Base-by-base conservation (phyloP, 2,329 filamentous ascomycete genomes). In the Orbilia ellipsospora region DNA sequence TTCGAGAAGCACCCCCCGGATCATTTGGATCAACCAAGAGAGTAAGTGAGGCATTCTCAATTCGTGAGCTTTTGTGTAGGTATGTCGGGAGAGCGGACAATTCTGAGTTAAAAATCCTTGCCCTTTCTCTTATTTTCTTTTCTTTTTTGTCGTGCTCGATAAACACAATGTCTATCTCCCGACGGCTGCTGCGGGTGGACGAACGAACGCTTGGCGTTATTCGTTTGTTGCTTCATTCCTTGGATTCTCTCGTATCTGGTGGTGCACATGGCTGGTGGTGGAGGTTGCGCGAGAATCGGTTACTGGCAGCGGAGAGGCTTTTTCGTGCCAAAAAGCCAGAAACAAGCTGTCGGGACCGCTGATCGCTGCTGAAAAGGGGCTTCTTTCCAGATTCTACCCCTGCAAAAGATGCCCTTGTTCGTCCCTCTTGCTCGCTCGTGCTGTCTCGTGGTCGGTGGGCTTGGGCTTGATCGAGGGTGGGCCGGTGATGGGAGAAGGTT, bases 341-440 rank as follows among this genome's bases (percentile, higher is more conserved):
- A 75, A 75, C 72, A 26, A 75, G 72, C 48, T 75, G 72, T 69
- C 64, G 72, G 72, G 72, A 75, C 72, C 65, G 72, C 64, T 69
- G 72, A 75, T 75, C 72, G 72, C 64, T 75, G 72, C 72, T 75
- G 64, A 69, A 75, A 75, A 75, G 65, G 72, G 72, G 72, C 31
- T 61, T 18, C 45, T 48, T 31, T 23, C 64, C 72, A 65, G 72
- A 68, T 75, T 36, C 72, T 61, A 48, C 52, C 64, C 50, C 23
- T 23, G 23, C 23, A 23, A 23, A 23, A 2, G 23, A 23, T 23
- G 4, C 23, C 23, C 23, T 23, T 23, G 23, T 23, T 23, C 23
- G 23, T 23, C 18, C 45, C 64, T 16, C 52, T 52, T 42, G 45
- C 28, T 36, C 31, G 31, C 31, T 7, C 31, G 23, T 23, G 23